Conservation (phyloP, 352 stramenopile species). For the Globisporangium irregulare region DNA sequence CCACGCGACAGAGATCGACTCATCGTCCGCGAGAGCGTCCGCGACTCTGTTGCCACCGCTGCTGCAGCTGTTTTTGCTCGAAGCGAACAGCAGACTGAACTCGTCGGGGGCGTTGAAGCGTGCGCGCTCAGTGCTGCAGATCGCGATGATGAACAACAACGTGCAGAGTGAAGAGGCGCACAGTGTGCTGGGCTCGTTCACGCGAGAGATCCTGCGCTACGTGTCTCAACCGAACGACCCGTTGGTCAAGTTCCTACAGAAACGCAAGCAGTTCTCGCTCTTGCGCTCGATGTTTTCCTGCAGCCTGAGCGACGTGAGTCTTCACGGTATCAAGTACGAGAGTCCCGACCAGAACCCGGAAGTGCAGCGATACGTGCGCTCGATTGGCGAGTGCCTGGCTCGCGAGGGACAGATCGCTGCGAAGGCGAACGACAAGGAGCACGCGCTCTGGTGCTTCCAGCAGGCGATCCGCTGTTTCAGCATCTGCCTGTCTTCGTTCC, state of each 20-base stretch:
- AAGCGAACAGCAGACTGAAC: constrained; percentile 56
- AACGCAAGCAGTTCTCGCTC: constrained; percentile 64
- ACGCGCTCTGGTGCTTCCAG: constrained; percentile 63
- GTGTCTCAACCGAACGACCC: constrained; percentile 53
- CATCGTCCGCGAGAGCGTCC: constrained; percentile 34
- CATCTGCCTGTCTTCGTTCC: constrained; percentile 63
- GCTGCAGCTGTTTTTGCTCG: constrained; percentile 61
- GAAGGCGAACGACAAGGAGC: constrained; percentile 30
- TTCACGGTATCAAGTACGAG: constrained; percentile 32
- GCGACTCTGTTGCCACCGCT: constrained; percentile 51
- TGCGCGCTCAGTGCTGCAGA: constrained; percentile 43
- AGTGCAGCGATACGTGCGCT: constrained; percentile 48
- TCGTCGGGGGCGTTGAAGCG: constrained; percentile 44
- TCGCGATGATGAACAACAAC: constrained; percentile 32
- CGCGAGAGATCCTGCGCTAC: constrained; percentile 49
- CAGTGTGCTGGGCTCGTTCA: constrained; percentile 49
- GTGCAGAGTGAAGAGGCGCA: constrained; percentile 57
- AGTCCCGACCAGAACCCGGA: constrained; percentile 28
- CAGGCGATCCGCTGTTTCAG: constrained; percentile 72
- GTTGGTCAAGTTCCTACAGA: constrained; percentile 58
- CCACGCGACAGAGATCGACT: constrained; percentile 45
- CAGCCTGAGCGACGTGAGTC: constrained; percentile 56
- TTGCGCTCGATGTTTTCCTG: constrained; percentile 66
- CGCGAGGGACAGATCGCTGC: constrained; percentile 52
- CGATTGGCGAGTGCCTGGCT: constrained; percentile 64